These are phyloP conservation scores for Tarenaya hassleriana DNA, from an alignment of 345 rosid genomes.

Conservation along the genomic window DNA sequence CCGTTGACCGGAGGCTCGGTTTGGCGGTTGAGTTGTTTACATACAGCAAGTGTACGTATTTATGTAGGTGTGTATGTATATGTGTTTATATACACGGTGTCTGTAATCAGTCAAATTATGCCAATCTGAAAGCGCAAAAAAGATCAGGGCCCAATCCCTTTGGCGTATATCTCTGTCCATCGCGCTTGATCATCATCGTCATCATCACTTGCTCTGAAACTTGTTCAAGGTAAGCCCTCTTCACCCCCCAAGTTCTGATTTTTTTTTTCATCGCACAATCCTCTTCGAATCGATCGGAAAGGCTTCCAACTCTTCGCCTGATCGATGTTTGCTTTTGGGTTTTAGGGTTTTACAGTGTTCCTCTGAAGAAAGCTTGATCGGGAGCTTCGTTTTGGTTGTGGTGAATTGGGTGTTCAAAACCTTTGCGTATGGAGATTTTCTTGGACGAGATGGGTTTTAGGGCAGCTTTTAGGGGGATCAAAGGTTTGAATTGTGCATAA, in stretches of 20 bases:
- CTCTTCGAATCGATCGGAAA: conserved; percentile 1
- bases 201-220: conserved; percentile 22
- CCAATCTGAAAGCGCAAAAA: conserved; percentile 27
- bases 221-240: conserved; percentile 3
- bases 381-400: no score
- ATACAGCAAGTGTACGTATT: conserved; percentile 7
- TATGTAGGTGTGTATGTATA: not conserved
- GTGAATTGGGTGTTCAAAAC: no score
- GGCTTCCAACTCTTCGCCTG: no score
- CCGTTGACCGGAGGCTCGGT: conserved; percentile 19
- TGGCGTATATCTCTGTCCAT: conserved; percentile 20
- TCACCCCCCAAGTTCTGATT: not conserved
- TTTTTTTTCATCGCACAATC: not conserved
- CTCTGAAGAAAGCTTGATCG: no score
- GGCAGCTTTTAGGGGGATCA: no score
- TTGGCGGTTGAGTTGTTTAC: conserved; percentile 8
- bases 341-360: no score
- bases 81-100: conserved; percentile 10
- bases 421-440: no score
- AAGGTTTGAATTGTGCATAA: no score
- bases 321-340: no score
- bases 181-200: conserved; percentile 11
- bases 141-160: conserved; percentile 4
- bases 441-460: no score
- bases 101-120: conserved; percentile 31